Conservation (phyloP, 2,329 filamentous ascomycete species). For the Tolypocladium guangdongense region DNA sequence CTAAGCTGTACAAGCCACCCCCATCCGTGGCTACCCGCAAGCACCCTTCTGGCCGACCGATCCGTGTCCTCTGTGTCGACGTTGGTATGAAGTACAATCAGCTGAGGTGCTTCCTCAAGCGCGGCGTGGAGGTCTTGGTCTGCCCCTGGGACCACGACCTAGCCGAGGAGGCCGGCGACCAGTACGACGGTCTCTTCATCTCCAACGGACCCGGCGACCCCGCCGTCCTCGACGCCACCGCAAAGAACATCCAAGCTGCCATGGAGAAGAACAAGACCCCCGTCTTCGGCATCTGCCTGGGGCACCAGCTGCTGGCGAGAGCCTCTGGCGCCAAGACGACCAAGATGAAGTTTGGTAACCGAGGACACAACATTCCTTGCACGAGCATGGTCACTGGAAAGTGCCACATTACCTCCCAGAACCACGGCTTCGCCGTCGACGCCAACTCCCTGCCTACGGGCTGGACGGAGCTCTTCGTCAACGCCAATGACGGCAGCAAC, state of each 20-base stretch:
- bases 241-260: constrained; percentile 66
- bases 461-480: constrained; percentile 94
- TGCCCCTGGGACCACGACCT: constrained; percentile 97
- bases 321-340: constrained; percentile 74
- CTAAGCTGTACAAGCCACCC: constrained; percentile 75
- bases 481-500: constrained; percentile 96
- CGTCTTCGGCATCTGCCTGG: constrained; percentile 92
- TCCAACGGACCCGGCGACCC: constrained; percentile 97
- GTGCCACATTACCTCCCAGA: constrained; percentile 98
- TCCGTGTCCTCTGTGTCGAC: constrained; percentile 87
- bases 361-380: constrained; percentile 96
- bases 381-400: constrained; percentile 91
- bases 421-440: constrained; percentile 94
- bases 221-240: constrained; percentile 67
- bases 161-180: constrained; percentile 59
- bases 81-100: constrained; percentile 99
- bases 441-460: constrained; percentile 60
- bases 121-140: constrained; percentile 87
- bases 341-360: constrained; percentile 99
- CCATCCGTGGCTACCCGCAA: constrained; percentile 61
- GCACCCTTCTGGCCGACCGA: constrained; percentile 76
- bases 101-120: constrained; percentile 79
- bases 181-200: constrained; percentile 94
- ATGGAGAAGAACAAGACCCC: constrained; percentile 72
- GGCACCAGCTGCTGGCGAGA: constrained; percentile 84